Evolutionary conservation across 108 stramenopile genomes (phyloP), one percentile per base, ranked within the genome.

Genomic region (Pseudonitzschia multiseries): DNA sequence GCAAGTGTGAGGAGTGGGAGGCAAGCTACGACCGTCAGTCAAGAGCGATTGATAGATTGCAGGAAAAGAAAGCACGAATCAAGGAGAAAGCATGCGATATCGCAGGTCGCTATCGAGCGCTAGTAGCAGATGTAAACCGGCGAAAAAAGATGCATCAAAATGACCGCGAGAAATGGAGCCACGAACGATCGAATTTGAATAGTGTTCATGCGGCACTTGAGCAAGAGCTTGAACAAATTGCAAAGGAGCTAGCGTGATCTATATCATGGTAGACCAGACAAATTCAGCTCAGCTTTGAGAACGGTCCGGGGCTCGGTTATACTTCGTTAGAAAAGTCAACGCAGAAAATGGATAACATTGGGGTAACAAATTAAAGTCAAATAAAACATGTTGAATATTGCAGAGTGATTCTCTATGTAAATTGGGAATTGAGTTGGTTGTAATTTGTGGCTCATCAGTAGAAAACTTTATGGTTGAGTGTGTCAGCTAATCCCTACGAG

Each of bases 1-100:
- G 40, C 29, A 86, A 86, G 57, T 83, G 79, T 40, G 79, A 83
- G 17, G 79, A 83, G 54, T 86, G 86, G 86, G 79, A 81, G 53
- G 65, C 43, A 41, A 75, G 76, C 52, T 81, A 73, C 62, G 77
- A 81, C n/a, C 57, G 70, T 32, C 79, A 81, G 42, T 51, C 65
- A 10, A 65, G 60, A 33, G 57, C 78, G 2, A 63, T 85, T n/a
- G 73, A 76, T 20, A 68, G 76, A 29, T 61, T 81, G 52, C 73
- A 68, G 62, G 57, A 57, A 14, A 74, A 71, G 44, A 75, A 78
- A 33, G 15, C 52, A 24, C 52, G 66, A 28, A 71, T 70, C 15
- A 61, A 65, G 24, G 72, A 78, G 27, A 83, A 78, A 29, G 74
- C 73, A 20, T 60, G 54, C 5, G 70, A 71, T 27, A 42, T 83